These are phyloP conservation scores for Austroboletus novae-zelandiae DNA, from an alignment of 1,284 basidiomycete species.

Conservation along the genomic window DNA sequence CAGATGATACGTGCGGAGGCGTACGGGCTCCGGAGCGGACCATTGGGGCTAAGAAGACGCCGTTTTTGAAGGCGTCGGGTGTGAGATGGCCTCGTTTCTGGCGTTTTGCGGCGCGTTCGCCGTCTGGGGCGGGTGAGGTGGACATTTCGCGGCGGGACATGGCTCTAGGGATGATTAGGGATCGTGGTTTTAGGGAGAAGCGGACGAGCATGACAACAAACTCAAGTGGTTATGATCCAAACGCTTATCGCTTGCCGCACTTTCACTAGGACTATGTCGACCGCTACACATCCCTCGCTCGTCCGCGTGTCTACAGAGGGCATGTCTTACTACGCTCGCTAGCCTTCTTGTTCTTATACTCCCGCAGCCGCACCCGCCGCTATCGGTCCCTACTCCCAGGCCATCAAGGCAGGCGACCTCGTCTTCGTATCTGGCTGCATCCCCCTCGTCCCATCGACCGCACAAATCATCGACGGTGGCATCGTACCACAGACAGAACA, in stretches of 20 bases:
- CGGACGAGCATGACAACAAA: conserved; percentile 6
- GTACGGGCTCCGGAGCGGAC: conserved; percentile 87
- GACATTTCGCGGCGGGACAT: conserved; percentile 59
- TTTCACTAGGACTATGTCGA: conserved; percentile 36
- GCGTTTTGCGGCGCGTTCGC: conserved; percentile 49
- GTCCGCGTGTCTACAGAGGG: conserved; percentile 53
- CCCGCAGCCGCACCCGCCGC: conserved; percentile 76
- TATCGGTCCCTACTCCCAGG: conserved; percentile 91
- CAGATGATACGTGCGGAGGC: conserved; percentile 29
- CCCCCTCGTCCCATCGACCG: conserved; percentile 76
- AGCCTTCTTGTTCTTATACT: neutral
- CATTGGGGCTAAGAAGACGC: conserved; percentile 91
- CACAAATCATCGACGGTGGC: conserved; percentile 75
- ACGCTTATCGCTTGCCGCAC: neutral
- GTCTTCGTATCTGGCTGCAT: conserved; percentile 92
- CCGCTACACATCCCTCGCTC: conserved; percentile 49
- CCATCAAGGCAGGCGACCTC: conserved; percentile 80
- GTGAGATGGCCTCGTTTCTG: conserved; percentile 56
- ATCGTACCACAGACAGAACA: conserved; percentile 85
- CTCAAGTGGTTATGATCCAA: neutral
- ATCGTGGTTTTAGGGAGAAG: neutral
- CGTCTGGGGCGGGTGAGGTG: conserved; percentile 43
- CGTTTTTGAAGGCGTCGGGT: conserved; percentile 71
- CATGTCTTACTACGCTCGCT: conserved; percentile 23
- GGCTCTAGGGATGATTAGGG: neutral